Base-by-base conservation (phyloP, 768 basidiomycete species). In the Chalciporus piperatus region DNA sequence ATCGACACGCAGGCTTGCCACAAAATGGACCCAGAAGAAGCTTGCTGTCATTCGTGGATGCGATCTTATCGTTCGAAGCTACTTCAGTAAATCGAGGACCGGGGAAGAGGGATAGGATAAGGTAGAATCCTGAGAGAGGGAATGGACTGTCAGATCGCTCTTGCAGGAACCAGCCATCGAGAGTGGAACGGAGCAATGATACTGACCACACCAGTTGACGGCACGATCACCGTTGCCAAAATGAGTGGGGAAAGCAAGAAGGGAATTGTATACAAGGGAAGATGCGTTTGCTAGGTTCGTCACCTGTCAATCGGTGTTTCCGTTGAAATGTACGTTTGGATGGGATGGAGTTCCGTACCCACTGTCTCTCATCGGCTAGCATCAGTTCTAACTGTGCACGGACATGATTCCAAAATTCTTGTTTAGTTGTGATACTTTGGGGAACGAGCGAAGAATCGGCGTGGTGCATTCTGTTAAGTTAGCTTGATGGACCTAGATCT, bases 151-250 rank as follows among this genome's bases (percentile, higher is more conserved):
- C 35, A 37, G 35, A 37, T 16, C 35, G 35, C n/a, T 37, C 16
- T 16, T 2, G 8, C 32, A n/a, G 19, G 28, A n/a, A 32, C 37
- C 48, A 23, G 46, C 19, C 40, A 51, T 35, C 28, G 53, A n/a
- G 35, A 48, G 25, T 32, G 45, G 47, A 19, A 50, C n/a, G 22
- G 33, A n/a, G n/a, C n/a, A n/a, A n/a, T n/a, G n/a, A 7, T 25
- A 70, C 89, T 72, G 59, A 94, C 95, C 95, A 73, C 87, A 87
- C 95, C 94, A 98, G 64, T 96, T 96, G 19, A 96, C 90, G 3
- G 87, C 81, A 47, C 82, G 79, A 33, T 79, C 72, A 5, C 68
- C 72, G 32, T 62, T 60, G 25, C 89, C 91, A 59, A 90, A 93
- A 61, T 80, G 71, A 22, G 76, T 62, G 12, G 74, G 70, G 56